These are phyloP conservation scores for Colletotrichum viniferum DNA, from an alignment of 2,329 filamentous ascomycete species.

Conservation along the genomic window DNA sequence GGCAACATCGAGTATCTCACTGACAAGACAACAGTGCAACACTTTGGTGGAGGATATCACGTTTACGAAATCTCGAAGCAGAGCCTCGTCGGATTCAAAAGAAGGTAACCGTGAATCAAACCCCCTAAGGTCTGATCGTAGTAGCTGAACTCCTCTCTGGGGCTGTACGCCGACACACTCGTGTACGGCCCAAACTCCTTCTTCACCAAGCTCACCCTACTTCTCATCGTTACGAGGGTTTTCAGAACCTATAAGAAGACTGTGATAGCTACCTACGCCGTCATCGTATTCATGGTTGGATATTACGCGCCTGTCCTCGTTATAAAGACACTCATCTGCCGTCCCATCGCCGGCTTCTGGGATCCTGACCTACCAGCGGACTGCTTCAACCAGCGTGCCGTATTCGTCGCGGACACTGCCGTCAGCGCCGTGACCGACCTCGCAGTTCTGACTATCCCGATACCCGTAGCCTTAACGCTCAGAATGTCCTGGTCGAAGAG, in stretches of 20 bases:
- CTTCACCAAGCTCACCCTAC: slow-evolving; percentile 42
- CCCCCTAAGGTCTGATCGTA: too few relatives aligned
- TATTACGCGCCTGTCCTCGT: slow-evolving; percentile 35
- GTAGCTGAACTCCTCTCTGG: background rate
- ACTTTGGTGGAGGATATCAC: slow-evolving; percentile 41
- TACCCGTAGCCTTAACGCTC: slow-evolving; percentile 35
- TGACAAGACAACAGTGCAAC: slow-evolving; percentile 19
- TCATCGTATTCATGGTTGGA: slow-evolving; percentile 38
- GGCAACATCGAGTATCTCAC: background rate
- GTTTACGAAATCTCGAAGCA: slow-evolving; percentile 33
- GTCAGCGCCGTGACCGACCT: slow-evolving; percentile 35
- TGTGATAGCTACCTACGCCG: slow-evolving; percentile 39
- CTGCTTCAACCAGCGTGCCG: slow-evolving; percentile 38
- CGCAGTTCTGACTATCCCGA: slow-evolving; percentile 32
- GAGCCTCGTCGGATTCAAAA: slow-evolving; percentile 35
- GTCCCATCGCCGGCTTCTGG: slow-evolving; percentile 47
- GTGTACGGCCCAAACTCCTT: slow-evolving; percentile 49
- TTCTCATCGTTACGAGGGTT: slow-evolving; percentile 46
- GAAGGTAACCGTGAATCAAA: slow-evolving; percentile 25
- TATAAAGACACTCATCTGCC: slow-evolving; percentile 45
- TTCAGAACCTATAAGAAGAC: slow-evolving; percentile 45
- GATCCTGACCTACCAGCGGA: slow-evolving; percentile 26
- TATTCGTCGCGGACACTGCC: slow-evolving; percentile 35
- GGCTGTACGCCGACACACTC: slow-evolving; percentile 43
- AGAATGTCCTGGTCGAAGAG: slow-evolving; percentile 32